Evolutionary conservation across 768 basidiomycete species (phyloP).

Genomic region (Naganishia randhawae): DNA sequence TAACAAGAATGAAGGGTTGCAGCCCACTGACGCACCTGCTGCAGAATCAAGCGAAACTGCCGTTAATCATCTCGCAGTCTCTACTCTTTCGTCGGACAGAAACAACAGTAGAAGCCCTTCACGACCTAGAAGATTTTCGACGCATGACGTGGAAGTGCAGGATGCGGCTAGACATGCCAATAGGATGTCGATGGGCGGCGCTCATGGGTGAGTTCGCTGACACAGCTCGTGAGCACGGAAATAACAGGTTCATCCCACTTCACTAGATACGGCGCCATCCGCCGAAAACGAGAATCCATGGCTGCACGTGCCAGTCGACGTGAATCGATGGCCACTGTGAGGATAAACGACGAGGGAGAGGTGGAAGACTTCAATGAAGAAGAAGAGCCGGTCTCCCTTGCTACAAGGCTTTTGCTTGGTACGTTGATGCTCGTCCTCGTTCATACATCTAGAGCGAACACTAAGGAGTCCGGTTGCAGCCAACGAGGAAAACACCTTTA

Average conservation of each 20-base stretch:
- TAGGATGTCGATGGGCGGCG: constrained; percentile 46
- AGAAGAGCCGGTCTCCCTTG: constrained; percentile 63
- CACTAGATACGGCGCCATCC: constrained; percentile 46
- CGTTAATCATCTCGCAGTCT: background rate
- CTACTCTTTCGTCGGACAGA: background rate
- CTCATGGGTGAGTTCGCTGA: constrained; percentile 42
- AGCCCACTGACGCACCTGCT: background rate
- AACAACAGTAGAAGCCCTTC: background rate
- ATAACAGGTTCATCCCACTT: background rate
- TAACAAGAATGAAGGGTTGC: constrained; percentile 59
- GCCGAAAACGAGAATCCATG: constrained; percentile 48
- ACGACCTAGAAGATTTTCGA: constrained; percentile 4
- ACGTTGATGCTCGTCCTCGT: constrained; percentile 23
- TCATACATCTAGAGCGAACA: background rate
- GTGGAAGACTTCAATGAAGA: constrained; percentile 48
- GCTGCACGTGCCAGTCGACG: constrained; percentile 45
- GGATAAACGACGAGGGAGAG: constrained; percentile 32
- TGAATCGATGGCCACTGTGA: constrained; percentile 35
- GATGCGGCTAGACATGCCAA: constrained; percentile 39
- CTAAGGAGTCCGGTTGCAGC: constrained; percentile 52
- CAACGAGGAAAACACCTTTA: constrained; percentile 90
- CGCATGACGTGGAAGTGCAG: constrained; percentile 25
- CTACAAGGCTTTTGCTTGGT: constrained; percentile 74
- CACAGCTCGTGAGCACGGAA: background rate
- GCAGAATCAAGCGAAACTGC: background rate